Percentiles rank a stretch among this genome's conserved stretches.
Evolutionary conservation across 179 eudicot genomes (phyloP).

Genomic region (Silene noctiflora): DNA sequence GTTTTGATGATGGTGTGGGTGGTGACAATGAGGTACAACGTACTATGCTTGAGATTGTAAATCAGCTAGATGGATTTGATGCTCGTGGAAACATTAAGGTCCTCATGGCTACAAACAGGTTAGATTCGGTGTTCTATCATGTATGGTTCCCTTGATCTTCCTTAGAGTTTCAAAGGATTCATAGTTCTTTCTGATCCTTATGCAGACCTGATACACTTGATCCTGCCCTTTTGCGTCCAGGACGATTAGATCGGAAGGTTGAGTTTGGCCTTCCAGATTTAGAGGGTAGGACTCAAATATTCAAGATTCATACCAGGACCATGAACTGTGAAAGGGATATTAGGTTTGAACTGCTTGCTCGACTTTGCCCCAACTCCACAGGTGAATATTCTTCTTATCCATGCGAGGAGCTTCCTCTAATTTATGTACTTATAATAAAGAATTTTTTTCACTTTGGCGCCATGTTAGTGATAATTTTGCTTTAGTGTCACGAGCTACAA

Average conservation of each 20-base stretch:
- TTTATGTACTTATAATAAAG: background rate
- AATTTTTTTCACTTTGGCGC: too few species aligned
- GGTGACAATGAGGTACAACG: constrained; percentile 98
- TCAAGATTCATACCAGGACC: constrained; percentile 92
- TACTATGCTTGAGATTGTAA: constrained; percentile 97
- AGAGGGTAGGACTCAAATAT: constrained; percentile 92
- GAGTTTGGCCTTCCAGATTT: constrained; percentile 97
- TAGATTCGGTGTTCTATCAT: background rate
- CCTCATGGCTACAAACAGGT: constrained; percentile 98
- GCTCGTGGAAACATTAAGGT: constrained; percentile 96
- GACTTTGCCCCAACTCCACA: constrained; percentile 96
- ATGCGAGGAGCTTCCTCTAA: background rate
- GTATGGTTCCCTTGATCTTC: background rate
- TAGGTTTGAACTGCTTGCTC: constrained; percentile 89
- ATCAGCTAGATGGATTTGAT: constrained; percentile 98
- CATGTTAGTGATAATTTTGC: too few species aligned
- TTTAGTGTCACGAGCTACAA: too few species aligned
- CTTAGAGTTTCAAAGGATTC: background rate
- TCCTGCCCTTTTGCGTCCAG: constrained; percentile 92
- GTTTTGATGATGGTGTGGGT: constrained; percentile 92
- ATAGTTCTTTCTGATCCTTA: background rate
- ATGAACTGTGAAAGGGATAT: constrained; percentile 98
- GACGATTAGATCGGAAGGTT: constrained; percentile 87
- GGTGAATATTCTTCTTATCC: constrained; percentile 36
- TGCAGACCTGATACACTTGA: constrained; percentile 91